phyloP scores from a whole-genome alignment of 2,329 filamentous ascomycete genomes.

The Cercospora sojina region DNA sequence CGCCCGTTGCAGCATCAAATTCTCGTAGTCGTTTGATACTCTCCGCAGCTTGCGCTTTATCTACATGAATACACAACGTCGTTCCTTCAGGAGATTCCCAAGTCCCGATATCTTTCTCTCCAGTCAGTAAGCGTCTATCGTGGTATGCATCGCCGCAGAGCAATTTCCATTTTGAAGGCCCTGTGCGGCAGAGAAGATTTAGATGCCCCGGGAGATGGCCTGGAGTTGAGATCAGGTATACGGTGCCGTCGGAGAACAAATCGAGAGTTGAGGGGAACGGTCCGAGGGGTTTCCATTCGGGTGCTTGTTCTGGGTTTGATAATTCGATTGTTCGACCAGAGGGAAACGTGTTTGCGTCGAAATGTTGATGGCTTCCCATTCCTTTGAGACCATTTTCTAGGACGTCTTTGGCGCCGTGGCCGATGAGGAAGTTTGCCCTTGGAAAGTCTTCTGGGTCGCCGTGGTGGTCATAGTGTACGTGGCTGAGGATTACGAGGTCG shows the following conservation, averaged over 20 bases:
- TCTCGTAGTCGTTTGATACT: constrained; percentile 46
- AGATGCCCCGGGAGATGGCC: constrained; percentile 55
- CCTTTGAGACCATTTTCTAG: constrained; percentile 37
- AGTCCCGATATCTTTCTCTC: constrained; percentile 53
- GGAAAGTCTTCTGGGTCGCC: constrained; percentile 57
- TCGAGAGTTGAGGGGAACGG: constrained; percentile 50
- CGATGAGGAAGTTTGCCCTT: constrained; percentile 52
- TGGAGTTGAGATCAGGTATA: constrained; percentile 52
- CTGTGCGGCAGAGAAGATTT: constrained; percentile 49
- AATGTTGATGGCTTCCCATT: constrained; percentile 42
- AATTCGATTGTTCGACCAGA: constrained; percentile 46
- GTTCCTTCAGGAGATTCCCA: constrained; percentile 50
- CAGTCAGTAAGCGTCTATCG: constrained; percentile 51
- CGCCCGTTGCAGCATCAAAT: constrained; percentile 35
- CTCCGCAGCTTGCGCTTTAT: constrained; percentile 47
- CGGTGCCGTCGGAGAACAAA: constrained; percentile 48
- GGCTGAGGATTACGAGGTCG: constrained; percentile 50
- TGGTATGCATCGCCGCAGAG: constrained; percentile 57
- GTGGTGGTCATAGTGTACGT: constrained; percentile 58
- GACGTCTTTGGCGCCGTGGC: constrained; percentile 48
- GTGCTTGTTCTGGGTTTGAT: constrained; percentile 29
- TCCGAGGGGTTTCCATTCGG: constrained; percentile 46
- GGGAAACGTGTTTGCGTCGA: constrained; percentile 48
- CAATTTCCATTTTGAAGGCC: constrained; percentile 45
- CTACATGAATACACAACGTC: constrained; percentile 52